Evolutionary conservation across 169 alveolate species (phyloP), one percentile per base, ranked within the genome.

Genomic region (Plasmodium knowlesi): DNA sequence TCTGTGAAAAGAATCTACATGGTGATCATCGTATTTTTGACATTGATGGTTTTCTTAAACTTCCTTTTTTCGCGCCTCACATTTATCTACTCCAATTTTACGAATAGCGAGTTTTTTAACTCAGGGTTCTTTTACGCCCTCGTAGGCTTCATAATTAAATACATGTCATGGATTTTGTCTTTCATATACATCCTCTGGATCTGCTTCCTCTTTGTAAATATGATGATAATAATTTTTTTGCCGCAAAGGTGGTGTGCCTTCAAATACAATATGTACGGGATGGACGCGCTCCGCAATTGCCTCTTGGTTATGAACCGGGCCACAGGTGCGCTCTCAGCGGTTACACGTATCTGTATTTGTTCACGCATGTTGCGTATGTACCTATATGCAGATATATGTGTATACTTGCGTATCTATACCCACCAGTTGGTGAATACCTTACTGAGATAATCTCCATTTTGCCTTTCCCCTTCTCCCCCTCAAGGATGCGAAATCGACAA

Each of bases 1-100:
- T 86, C 86, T 34, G 57, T 86, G 46, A 28, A 86, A 70, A 86
- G 74, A 30, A 37, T 6, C 1, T 86, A 86, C 43, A 78, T 86
- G 93, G 28, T 34, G 25, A 5, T 86, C 28, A 61, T 86, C 57
- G 57, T 76, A 76, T 86, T 86, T 54, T 16, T 86, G 16, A 34
- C 57, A 50, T 86, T 86, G 46, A 86, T 86, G 93, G 93, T 85
- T 76, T 86, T 74, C 14, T 30, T 86, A 5, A 86, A 86, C 46
- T 86, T 86, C 43, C 50, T 86, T 54, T 74, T 86, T 86, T 86
- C 93, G 39, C 93, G 93, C 80, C 72, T 86, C 19, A 86, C 93
- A 28, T 76, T 54, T 86, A 34, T 86, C 39, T 86, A 86, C 81
- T 86, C 93, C n/a, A 86, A 76, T 34, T 86, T 86, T 53, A 86